Evolutionary conservation across 2,329 filamentous ascomycete genomes (phyloP).

Genomic region (Clarireedia sp.): DNA sequence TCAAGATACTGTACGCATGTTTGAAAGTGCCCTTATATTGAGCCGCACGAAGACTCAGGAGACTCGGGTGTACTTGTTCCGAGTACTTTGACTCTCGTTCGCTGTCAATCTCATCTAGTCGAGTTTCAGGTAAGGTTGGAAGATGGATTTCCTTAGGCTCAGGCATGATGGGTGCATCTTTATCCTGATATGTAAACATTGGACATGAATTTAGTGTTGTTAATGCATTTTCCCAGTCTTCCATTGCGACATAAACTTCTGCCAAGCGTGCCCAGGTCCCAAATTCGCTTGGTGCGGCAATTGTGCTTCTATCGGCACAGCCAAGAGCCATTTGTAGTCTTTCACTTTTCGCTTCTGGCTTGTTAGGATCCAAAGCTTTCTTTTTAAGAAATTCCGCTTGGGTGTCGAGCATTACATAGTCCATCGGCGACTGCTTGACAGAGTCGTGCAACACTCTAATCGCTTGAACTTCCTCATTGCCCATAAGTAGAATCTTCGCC

Average conservation of each 20-base stretch:
- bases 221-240: slow-evolving; percentile 94
- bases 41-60: slow-evolving; percentile 78
- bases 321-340: slow-evolving; percentile 80
- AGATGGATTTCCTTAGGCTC: slow-evolving; percentile 83
- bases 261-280: slow-evolving; percentile 91
- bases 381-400: slow-evolving; percentile 86
- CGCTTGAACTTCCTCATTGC: slow-evolving; percentile 94
- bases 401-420: slow-evolving; percentile 91
- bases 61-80: slow-evolving; percentile 79
- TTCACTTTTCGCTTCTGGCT: slow-evolving; percentile 49
- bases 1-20: slow-evolving; percentile 87
- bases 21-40: slow-evolving; percentile 92
- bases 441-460: slow-evolving; percentile 82
- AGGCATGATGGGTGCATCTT: slow-evolving; percentile 90
- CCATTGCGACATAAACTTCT: slow-evolving; percentile 86
- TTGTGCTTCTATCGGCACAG: slow-evolving; percentile 88
- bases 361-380: slow-evolving; percentile 58
- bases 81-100: slow-evolving; percentile 72
- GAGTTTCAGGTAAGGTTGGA: slow-evolving; percentile 78
- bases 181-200: slow-evolving; percentile 99
- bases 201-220: slow-evolving; percentile 96
- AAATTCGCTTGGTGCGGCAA: slow-evolving; percentile 94
- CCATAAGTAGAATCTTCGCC: slow-evolving; percentile 85
- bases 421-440: slow-evolving; percentile 88
- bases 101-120: slow-evolving; percentile 93